These are phyloP conservation scores for Hypericum androsaemum DNA, from an alignment of 345 rosid species.

Conservation along the genomic window DNA sequence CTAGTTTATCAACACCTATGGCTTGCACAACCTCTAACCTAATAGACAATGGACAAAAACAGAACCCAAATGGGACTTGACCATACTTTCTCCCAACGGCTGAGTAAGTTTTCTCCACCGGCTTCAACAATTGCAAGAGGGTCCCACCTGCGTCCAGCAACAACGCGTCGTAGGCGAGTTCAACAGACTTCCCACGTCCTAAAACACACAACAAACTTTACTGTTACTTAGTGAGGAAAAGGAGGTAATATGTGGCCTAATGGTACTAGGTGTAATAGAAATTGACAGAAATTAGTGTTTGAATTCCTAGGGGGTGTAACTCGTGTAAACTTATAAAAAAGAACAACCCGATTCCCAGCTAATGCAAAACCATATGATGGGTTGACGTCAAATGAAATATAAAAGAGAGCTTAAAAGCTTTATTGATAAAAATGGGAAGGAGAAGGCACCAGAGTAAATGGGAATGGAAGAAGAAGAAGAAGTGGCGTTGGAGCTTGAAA, in stretches of 20 bases:
- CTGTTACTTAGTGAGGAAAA: not conserved
- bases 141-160: constrained; percentile 54
- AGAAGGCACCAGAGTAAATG: constrained; percentile 29
- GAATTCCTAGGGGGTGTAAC: too few relatives aligned
- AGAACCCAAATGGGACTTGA: constrained; percentile 6
- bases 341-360: too few relatives aligned
- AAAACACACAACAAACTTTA: not conserved
- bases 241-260: not conserved
- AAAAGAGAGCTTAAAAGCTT: not conserved
- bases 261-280: too few relatives aligned
- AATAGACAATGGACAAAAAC: not conserved
- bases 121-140: constrained; percentile 61
- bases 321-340: too few relatives aligned
- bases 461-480: constrained; percentile 32
- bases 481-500: constrained; percentile 11
- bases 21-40: not conserved
- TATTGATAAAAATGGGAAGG: not conserved
- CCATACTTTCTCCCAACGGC: constrained; percentile 74
- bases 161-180: constrained; percentile 62
- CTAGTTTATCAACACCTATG: too few relatives aligned
- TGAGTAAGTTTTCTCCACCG: constrained; percentile 72
- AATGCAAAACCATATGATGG: not conserved
- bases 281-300: too few relatives aligned
- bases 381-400: constrained; percentile 3
- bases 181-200: constrained; percentile 23